A percentile compares a stretch with the other conserved stretches of the same genome.
phyloP scores from a whole-genome alignment of 2,329 filamentous ascomycete genomes.

The Phymatotrichopsis omnivora region DNA sequence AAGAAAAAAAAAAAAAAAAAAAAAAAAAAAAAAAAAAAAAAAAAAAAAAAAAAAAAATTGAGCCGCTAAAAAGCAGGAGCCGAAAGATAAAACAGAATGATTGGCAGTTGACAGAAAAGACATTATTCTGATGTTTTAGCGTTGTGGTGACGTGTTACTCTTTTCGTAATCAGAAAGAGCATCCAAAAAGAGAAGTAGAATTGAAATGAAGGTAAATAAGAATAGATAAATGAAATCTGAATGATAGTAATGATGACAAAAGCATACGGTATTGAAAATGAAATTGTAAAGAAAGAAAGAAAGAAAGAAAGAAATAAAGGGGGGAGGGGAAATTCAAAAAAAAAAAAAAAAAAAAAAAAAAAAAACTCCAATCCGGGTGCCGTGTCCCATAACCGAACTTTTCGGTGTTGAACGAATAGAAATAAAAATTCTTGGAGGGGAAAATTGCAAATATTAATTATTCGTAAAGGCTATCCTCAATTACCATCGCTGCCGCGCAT shows the following conservation, averaged over 20 bases:
- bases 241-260: conserved; percentile 2
- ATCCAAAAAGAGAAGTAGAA: background rate
- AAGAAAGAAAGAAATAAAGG: conserved; percentile 17
- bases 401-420: conserved; percentile 1
- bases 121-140: background rate
- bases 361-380: conserved; percentile 36
- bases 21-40: conserved; percentile 14
- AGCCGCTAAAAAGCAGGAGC: conserved; percentile 12
- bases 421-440: conserved; percentile 27
- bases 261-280: conserved; percentile 10
- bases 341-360: conserved; percentile 25
- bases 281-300: conserved; percentile 24
- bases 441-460: conserved; percentile 29
- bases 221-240: conserved; percentile 7
- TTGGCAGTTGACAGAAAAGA: conserved; percentile 10
- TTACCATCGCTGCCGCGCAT: conserved; percentile 31
- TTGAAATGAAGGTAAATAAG: conserved; percentile 2
- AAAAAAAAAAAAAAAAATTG: conserved; percentile 25
- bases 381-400: conserved; percentile 29
- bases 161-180: background rate
- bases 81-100: conserved; percentile 20
- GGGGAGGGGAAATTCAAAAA: conserved; percentile 27
- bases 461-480: conserved; percentile 32
- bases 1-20: conserved; percentile 11
- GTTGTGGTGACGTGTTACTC: background rate